Evolutionary conservation across 192 early-diverging fungal genomes (phyloP), one percentile per base, ranked within the genome.

Genomic region (Backusella circina): DNA sequence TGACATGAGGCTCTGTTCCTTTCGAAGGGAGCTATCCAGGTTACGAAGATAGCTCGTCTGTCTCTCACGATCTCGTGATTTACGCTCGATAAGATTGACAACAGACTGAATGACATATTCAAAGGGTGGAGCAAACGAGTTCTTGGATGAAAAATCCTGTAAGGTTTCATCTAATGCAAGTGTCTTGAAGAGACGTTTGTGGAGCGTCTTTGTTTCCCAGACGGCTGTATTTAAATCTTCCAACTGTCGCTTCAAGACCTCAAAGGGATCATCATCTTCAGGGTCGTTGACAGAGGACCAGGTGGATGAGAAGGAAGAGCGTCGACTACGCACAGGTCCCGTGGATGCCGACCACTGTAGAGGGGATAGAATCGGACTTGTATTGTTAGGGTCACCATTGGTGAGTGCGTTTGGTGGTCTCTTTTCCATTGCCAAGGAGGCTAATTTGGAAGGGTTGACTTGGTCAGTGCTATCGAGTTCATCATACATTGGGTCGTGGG

Each of bases 191-290:
- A 83, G 67, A n/a, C 82, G 78, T 36, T 83, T 83, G 61, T 83
- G 82, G 8, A 83, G 67, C 8, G 82, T 83, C 41, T 83, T 83
- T 18, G 82, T 79, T 65, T 83, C 82, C 82, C 82, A 83, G 7
- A 79, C 82, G 0, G 73, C 78, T 1, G 77, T 70, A 67, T 83
- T 83, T n/a, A 83, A 66, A 9, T 83, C 82, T 30, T 83, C 82
- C 36, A 83, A 37, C 26, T 83, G 82, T 30, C 78, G 65, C 44
- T 76, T 83, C 36, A 83, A 67, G 1, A 54, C 73, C 47, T 83
- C 82, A 65, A 83, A 83, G 8, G 77, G 82, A 23, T 83, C 82
- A 35, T 74, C 51, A n/a, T 81, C 79, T 21, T 83, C 82, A 31
- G 33, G 67, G 31, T 82, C 81, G 39, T 70, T 70, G 35, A 79